phyloP scores from a whole-genome alignment of 2,329 filamentous ascomycete genomes.

The Penicillium sp. region DNA sequence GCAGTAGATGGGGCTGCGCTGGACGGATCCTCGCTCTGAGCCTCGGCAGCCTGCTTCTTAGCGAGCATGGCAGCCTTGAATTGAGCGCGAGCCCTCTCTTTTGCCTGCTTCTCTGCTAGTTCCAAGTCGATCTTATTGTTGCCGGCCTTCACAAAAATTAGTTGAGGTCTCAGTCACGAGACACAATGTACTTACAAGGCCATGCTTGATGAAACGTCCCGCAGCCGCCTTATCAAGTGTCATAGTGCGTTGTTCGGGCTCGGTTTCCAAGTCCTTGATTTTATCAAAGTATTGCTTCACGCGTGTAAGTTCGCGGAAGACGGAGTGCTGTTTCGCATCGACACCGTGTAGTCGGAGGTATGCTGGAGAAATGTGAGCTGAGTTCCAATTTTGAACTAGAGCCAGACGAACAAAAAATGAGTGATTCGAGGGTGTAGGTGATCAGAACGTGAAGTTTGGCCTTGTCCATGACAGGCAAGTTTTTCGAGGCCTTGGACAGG shows the following conservation, averaged over 20 bases:
- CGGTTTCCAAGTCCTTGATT: constrained; percentile 73
- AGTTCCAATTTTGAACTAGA: neutral
- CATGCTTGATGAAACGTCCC: constrained; percentile 76
- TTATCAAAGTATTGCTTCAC: constrained; percentile 92
- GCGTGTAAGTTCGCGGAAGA: constrained; percentile 81
- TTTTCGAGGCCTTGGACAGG: constrained; percentile 67
- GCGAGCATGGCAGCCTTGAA: constrained; percentile 47
- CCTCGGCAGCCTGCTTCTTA: constrained; percentile 34
- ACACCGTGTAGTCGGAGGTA: constrained; percentile 75
- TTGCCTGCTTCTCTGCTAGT: constrained; percentile 50
- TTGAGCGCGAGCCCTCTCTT: constrained; percentile 51
- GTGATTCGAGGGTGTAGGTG: constrained; percentile 85
- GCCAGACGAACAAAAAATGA: constrained; percentile 70
- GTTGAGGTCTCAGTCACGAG: neutral
- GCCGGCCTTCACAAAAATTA: constrained; percentile 36
- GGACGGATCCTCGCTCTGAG: constrained; percentile 12
- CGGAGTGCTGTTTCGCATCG: constrained; percentile 77
- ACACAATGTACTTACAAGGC: constrained; percentile 58
- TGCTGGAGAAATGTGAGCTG: constrained; percentile 45
- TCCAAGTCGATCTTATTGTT: constrained; percentile 54
- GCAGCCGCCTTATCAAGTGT: constrained; percentile 72
- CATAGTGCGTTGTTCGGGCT: constrained; percentile 57
- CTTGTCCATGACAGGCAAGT: constrained; percentile 87
- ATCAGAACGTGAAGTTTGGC: constrained; percentile 88
- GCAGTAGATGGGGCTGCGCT: constrained; percentile 11